A percentile compares a stretch with the other conserved stretches of the same genome.
Evolutionary conservation across 1,139 yeast species (phyloP).

Genomic region (Magnusiomyces ingens): DNA sequence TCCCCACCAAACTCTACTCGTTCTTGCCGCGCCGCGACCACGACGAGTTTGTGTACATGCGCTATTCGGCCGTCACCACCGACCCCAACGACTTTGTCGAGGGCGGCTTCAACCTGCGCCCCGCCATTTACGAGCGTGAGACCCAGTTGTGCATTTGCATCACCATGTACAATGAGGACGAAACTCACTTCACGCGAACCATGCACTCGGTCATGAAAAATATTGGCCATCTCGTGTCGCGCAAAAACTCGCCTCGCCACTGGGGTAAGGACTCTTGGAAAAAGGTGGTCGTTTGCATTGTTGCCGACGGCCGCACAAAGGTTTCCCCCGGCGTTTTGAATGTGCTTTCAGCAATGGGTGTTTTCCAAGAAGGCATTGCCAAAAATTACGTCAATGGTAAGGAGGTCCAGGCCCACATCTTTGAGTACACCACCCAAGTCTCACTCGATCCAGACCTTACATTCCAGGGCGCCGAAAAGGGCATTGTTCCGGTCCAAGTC

Average conservation of each 20-base stretch:
- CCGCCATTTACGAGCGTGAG: conserved; percentile 77
- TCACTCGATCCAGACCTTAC: conserved; percentile 78
- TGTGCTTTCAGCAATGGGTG: conserved; percentile 85
- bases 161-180: conserved; percentile 96
- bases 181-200: conserved; percentile 78
- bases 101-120: conserved; percentile 77
- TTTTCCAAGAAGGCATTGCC: conserved; percentile 94
- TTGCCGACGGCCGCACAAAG: conserved; percentile 89
- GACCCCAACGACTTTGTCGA: conserved; percentile 78
- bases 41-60: conserved; percentile 90
- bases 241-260: conserved; percentile 61
- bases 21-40: conserved; percentile 76
- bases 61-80: conserved; percentile 89
- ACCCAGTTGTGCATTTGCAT: conserved; percentile 85
- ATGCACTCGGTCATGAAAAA: conserved; percentile 91
- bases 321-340: conserved; percentile 77
- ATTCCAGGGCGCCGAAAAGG: conserved; percentile 73
- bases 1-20: conserved; percentile 76
- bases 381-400: conserved; percentile 86
- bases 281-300: conserved; percentile 81
- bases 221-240: conserved; percentile 75
- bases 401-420: conserved; percentile 84
- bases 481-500: conserved; percentile 87
- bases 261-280: conserved; percentile 99
- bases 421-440: conserved; percentile 89